Evolutionary conservation across 495 filamentous ascomycete genomes (phyloP).

Genomic region (Trichocladium uniseriatum): DNA sequence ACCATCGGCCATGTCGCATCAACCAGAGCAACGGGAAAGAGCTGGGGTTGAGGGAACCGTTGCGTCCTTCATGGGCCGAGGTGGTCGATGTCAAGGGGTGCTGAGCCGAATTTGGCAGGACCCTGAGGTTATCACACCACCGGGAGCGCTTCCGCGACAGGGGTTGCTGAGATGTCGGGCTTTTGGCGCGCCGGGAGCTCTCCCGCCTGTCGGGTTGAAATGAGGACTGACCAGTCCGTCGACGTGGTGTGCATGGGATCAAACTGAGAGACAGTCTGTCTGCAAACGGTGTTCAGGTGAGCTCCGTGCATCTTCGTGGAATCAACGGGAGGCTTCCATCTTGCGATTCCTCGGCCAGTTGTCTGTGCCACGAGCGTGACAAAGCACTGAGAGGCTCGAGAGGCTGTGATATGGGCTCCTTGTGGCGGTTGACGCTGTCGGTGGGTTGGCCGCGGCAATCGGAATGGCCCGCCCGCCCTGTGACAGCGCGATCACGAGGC

Average conservation of each 20-base stretch:
- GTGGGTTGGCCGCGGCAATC: slow-evolving; percentile 19
- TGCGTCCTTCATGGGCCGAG: not conserved
- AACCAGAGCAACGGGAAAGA: slow-evolving; percentile 10
- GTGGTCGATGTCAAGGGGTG: not conserved
- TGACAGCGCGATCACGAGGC: slow-evolving; percentile 26
- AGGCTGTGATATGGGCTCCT: slow-evolving; percentile 9
- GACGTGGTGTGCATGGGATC: slow-evolving; percentile 1
- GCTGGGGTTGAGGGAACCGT: slow-evolving; percentile 5
- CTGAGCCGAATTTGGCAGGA: slow-evolving; percentile 3
- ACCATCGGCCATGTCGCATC: not conserved
- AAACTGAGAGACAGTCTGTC: too few relatives aligned
- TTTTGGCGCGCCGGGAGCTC: not conserved
- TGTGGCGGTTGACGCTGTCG: not conserved
- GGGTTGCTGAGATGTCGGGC: slow-evolving; percentile 3
- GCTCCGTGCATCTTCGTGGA: too few relatives aligned
- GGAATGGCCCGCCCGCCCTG: slow-evolving; percentile 12
- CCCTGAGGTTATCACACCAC: not conserved
- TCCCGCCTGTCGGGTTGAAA: slow-evolving; percentile 1
- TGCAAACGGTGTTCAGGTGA: too few relatives aligned
- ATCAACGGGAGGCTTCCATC: too few relatives aligned
- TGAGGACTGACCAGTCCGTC: not conserved
- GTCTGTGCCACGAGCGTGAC: not conserved
- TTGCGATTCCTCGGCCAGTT: too few relatives aligned
- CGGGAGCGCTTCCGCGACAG: slow-evolving; percentile 14
- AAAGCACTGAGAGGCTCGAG: too few relatives aligned